These are phyloP conservation scores for Lentinus tigrinus DNA, from an alignment of 768 basidiomycete species.

Conservation along the genomic window DNA sequence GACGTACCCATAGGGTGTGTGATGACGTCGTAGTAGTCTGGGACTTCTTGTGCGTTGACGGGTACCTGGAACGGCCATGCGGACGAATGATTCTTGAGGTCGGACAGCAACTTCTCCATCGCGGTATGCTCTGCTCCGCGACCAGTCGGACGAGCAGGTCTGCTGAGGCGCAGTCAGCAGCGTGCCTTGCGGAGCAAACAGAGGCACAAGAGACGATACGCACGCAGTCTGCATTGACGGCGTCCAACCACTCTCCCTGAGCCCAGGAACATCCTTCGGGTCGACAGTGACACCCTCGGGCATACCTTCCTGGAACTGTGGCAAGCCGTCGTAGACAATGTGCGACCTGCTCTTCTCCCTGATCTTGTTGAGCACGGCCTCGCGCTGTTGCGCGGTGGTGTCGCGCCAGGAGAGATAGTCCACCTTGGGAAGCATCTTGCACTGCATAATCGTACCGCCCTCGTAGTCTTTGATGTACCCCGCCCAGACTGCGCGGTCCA, in stretches of 20 bases:
- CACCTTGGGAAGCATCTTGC: slow-evolving; percentile 90
- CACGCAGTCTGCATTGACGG: slow-evolving; percentile 75
- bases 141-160: slow-evolving; percentile 41
- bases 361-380: slow-evolving; percentile 87
- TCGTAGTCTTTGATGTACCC: slow-evolving; percentile 99
- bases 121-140: slow-evolving; percentile 59
- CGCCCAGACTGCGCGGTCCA: slow-evolving; percentile 91
- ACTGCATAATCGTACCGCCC: slow-evolving; percentile 99
- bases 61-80: slow-evolving; percentile 89
- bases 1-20: slow-evolving; percentile 88
- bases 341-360: slow-evolving; percentile 84
- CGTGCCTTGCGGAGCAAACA: neutral
- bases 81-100: slow-evolving; percentile 72
- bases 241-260: slow-evolving; percentile 93
- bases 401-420: slow-evolving; percentile 83
- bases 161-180: neutral
- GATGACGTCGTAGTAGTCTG: slow-evolving; percentile 89
- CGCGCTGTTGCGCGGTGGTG: slow-evolving; percentile 78
- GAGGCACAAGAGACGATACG: slow-evolving; percentile 25
- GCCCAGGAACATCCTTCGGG: slow-evolving; percentile 82
- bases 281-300: slow-evolving; percentile 54
- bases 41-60: slow-evolving; percentile 75
- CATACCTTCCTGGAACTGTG: slow-evolving; percentile 66
- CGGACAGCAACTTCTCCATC: slow-evolving; percentile 78
- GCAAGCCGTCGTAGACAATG: slow-evolving; percentile 76